Evolutionary conservation across 768 basidiomycete species (phyloP), one percentile per base, ranked within the genome.

Genomic region (Xerocomellus dryophilus): DNA sequence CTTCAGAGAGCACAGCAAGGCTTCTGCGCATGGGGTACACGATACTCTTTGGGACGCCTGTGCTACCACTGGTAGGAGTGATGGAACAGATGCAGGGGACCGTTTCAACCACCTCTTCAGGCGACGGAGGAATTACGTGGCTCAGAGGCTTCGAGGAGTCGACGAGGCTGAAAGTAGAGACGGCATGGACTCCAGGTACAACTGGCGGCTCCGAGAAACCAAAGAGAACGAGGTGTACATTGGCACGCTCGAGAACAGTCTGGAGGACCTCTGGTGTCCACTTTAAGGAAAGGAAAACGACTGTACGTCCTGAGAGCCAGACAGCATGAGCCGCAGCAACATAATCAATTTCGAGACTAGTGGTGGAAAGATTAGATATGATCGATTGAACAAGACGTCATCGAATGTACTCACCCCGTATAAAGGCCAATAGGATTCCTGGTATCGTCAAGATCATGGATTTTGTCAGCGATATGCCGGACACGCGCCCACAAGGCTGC

Each of bases 251-350:
- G 39, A 67, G 64, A 46, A 68, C 23, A 38, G 18, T 43, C 11
- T 53, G 52, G 23, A 67, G 60, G 38, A 64, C 65, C 6, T 62
- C 62, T 5, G 59, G 54, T 25, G 67, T 53, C 66, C 67, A 68
- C 27, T 60, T 64, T 21, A 44, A 45, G 9, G 61, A 66, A 36
- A 68, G 56, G 43, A 65, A 66, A 36, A 64, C 62, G 38, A 65
- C 66, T 12, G 67, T 61, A 15, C 66, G 66, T 18, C 66, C 66
- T 0, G 67, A 58, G 40, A 68, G 57, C 66, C 66, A 68, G 58
- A 66, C 57, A 17, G 66, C 66, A 50, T 66, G 66, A 29, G 66
- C 60, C 12, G 56, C 65, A 25, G 66, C 67, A 47, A 66, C 57
- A 35, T 60, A 66, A 43, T 68, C 66, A 34, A 68, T 48, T 52